phyloP scores from a whole-genome alignment of 73 alveolate genomes.

The Tetrahymena borealis region DNA sequence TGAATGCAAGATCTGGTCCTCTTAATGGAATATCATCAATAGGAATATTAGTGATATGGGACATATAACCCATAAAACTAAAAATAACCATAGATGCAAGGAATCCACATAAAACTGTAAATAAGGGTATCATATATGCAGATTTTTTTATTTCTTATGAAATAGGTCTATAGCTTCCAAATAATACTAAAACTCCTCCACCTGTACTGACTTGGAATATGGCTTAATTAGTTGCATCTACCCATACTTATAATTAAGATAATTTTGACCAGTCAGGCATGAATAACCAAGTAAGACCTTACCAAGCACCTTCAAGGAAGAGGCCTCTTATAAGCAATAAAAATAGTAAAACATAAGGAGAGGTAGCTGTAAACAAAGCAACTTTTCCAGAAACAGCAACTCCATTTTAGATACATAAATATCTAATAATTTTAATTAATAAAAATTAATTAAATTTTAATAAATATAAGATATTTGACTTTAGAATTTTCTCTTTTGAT shows the following conservation, averaged over 20 bases:
- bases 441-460: too few species aligned
- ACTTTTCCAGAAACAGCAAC: conserved; percentile 42
- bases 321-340: conserved; percentile 49
- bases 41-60: conserved; percentile 9
- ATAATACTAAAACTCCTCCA: conserved; percentile 26
- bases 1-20: conserved; percentile 59
- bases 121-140: conserved; percentile 33
- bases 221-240: conserved; percentile 54
- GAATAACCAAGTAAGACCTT: conserved; percentile 43
- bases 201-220: conserved; percentile 43
- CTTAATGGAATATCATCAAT: conserved; percentile 42
- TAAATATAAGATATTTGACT: too few species aligned
- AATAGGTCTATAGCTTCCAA: conserved; percentile 32
- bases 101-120: conserved; percentile 45
- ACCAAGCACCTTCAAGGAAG: conserved; percentile 32
- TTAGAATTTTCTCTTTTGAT: too few species aligned
- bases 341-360: conserved; percentile 43
- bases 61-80: conserved; percentile 45
- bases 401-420: conserved; percentile 36
- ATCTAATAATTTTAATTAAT: too few species aligned
- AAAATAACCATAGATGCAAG: conserved; percentile 45
- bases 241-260: conserved; percentile 39
- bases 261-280: conserved; percentile 47
- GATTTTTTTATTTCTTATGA: conserved; percentile 16
- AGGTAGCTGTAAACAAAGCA: conserved; percentile 46